phyloP scores from a whole-genome alignment of 768 basidiomycete genomes.

The Goffeauzyma gilvescens region DNA sequence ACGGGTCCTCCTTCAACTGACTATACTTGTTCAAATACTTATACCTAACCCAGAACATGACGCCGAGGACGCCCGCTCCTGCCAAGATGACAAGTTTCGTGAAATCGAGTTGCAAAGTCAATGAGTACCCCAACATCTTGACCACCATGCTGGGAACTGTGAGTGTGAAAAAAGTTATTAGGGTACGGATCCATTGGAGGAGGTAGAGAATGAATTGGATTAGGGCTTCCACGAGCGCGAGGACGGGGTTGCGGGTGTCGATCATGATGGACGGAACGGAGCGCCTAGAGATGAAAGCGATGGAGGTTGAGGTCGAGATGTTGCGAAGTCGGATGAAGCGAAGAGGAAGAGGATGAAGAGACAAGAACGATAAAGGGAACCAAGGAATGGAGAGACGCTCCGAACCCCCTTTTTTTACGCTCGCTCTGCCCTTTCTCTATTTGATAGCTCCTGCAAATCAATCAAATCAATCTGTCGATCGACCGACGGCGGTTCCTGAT shows the following conservation, averaged over 20 bases:
- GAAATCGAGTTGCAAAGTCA: constrained; percentile 55
- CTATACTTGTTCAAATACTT: constrained; percentile 34
- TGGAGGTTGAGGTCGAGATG: too few relatives aligned
- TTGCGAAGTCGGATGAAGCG: too few relatives aligned
- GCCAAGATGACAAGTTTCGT: constrained; percentile 74
- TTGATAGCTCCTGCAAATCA: too few relatives aligned
- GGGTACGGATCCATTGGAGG: constrained; percentile 20
- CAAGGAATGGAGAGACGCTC: too few relatives aligned
- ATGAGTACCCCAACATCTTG: constrained; percentile 28
- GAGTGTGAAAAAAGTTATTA: constrained; percentile 65
- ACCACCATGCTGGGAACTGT: constrained; percentile 43
- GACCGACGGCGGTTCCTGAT: too few relatives aligned
- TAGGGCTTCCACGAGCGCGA: constrained; percentile 23
- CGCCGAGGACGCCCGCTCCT: constrained; percentile 43
- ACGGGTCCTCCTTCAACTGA: constrained; percentile 32
- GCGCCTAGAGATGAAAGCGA: too few relatives aligned
- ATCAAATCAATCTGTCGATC: too few relatives aligned
- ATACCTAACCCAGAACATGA: constrained; percentile 66
- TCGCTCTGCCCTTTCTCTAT: too few relatives aligned
- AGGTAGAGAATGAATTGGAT: constrained; percentile 28
- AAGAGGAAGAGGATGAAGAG: too few relatives aligned
- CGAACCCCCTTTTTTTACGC: too few relatives aligned
- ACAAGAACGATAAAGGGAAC: too few relatives aligned
- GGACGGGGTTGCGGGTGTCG: constrained; percentile 20
- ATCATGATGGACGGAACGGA: not conserved